Evolutionary conservation across 192 early-diverging fungal species (phyloP).

Genomic region (Borealophlyctis nickersoniae): DNA sequence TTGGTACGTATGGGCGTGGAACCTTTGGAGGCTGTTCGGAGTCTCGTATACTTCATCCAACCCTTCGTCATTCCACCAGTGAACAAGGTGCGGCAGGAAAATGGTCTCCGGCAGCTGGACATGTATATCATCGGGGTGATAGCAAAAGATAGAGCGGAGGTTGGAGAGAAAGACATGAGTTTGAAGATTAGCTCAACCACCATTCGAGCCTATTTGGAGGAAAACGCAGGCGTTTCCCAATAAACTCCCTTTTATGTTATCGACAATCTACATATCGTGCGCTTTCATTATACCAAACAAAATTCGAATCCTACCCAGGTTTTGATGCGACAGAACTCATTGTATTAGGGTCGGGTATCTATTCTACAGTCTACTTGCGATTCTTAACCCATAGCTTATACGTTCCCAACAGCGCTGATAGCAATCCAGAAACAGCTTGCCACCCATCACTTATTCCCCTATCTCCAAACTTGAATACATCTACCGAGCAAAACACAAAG

Average conservation of each 20-base stretch:
- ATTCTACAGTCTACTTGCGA: too few relatives aligned
- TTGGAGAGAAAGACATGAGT: constrained; percentile 41
- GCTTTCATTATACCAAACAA: too few relatives aligned
- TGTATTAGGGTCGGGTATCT: too few relatives aligned
- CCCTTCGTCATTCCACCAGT: constrained; percentile 40
- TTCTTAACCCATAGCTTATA: constrained; percentile 46
- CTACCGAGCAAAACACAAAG: constrained; percentile 66
- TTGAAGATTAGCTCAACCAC: constrained; percentile 78
- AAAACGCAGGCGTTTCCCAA: too few relatives aligned
- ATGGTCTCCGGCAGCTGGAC: constrained; percentile 51
- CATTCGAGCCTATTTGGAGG: constrained; percentile 60
- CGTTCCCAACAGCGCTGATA: constrained; percentile 44
- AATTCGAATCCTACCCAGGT: too few relatives aligned
- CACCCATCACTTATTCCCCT: constrained; percentile 39
- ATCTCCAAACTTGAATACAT: constrained; percentile 39
- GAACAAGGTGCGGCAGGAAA: constrained; percentile 68
- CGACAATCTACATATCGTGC: too few relatives aligned
- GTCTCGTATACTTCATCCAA: not conserved
- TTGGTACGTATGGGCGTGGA: constrained; percentile 45
- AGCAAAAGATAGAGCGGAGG: constrained; percentile 38
- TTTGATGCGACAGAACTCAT: too few relatives aligned
- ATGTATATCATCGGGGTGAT: constrained; percentile 72
- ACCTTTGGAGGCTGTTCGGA: not conserved
- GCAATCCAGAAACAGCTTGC: constrained; percentile 42
- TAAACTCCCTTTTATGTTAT: too few relatives aligned